Conservation (phyloP, 345 rosid genomes). For the Firmiana major region DNA sequence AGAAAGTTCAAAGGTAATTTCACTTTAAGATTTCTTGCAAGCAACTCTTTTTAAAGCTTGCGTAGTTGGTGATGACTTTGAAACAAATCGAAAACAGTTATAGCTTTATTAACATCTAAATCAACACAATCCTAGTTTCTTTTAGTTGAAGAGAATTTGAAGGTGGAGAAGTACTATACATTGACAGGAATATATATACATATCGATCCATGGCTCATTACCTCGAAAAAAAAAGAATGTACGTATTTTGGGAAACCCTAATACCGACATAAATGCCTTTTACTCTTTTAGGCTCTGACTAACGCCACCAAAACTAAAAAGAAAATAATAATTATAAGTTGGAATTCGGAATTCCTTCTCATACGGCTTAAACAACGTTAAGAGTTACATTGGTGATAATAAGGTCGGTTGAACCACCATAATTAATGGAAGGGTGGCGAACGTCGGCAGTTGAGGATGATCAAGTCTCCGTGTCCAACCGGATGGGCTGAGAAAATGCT, state of each 20-base stretch:
- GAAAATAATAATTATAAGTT: neutral
- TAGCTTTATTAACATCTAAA: neutral
- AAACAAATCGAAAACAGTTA: neutral
- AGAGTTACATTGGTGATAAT: slow-evolving; percentile 16
- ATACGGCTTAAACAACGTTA: slow-evolving; percentile 39
- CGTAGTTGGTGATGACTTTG: slow-evolving; percentile 28
- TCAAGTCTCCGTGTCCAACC: slow-evolving; percentile 16
- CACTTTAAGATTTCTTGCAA: slow-evolving; percentile 26
- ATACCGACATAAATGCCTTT: slow-evolving; percentile 1
- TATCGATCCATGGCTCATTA: too few species aligned
- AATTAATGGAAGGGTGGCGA: slow-evolving; percentile 15
- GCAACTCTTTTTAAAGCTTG: slow-evolving; percentile 18
- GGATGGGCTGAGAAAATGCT: too few species aligned
- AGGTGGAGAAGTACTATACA: neutral
- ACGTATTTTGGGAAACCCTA: slow-evolving; percentile 19
- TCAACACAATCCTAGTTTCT: neutral
- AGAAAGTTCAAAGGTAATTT: slow-evolving; percentile 10
- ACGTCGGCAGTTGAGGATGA: slow-evolving; percentile 7
- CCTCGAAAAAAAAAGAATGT: neutral
- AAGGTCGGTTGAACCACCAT: slow-evolving; percentile 30
- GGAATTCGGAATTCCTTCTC: slow-evolving; percentile 17
- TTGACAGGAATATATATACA: neutral
- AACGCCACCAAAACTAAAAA: neutral
- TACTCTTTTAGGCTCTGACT: slow-evolving; percentile 12
- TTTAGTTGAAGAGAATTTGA: neutral